A percentile compares a stretch with the other conserved stretches of the same genome.
Conservation (phyloP, 768 basidiomycete species). For the Dendrothele bispora region DNA sequence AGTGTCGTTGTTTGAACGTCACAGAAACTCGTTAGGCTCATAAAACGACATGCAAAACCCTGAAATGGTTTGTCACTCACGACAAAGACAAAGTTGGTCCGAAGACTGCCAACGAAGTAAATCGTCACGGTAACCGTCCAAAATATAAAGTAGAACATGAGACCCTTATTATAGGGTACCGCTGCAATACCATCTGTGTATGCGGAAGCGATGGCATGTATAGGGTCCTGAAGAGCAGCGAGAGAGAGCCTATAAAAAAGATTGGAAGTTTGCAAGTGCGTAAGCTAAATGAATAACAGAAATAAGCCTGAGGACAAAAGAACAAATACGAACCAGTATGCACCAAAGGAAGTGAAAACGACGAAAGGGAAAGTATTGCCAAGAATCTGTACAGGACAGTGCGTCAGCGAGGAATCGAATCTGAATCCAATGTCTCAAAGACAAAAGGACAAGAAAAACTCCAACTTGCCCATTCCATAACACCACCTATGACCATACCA, state of each 20-base stretch:
- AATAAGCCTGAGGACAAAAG: background rate
- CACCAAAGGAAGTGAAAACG: conserved; percentile 17
- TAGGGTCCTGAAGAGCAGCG: conserved; percentile 13
- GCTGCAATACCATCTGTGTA: conserved; percentile 17
- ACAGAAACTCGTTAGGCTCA: background rate
- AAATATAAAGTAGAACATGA: conserved; percentile 8
- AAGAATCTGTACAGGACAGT: conserved; percentile 10
- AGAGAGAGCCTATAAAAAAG: conserved; percentile 12
- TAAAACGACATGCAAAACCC: background rate
- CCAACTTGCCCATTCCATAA: conserved; percentile 19
- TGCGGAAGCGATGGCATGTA: conserved; percentile 13
- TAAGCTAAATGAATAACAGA: background rate
- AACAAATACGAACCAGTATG: conserved; percentile 12
- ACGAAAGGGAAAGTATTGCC: conserved; percentile 19
- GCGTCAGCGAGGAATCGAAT: background rate
- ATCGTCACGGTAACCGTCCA: background rate
- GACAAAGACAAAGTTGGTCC: conserved; percentile 1
- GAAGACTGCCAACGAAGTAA: conserved; percentile 3
- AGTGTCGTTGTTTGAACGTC: background rate
- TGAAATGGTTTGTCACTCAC: background rate
- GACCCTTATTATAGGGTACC: conserved; percentile 3
- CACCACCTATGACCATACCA: conserved; percentile 15
- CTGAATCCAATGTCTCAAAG: too few species aligned
- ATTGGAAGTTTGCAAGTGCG: too few species aligned
- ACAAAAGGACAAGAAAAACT: background rate